Evolutionary conservation across 2,329 filamentous ascomycete genomes (phyloP), one percentile per base, ranked within the genome.

Genomic region (Pestalotiopsis sp.): DNA sequence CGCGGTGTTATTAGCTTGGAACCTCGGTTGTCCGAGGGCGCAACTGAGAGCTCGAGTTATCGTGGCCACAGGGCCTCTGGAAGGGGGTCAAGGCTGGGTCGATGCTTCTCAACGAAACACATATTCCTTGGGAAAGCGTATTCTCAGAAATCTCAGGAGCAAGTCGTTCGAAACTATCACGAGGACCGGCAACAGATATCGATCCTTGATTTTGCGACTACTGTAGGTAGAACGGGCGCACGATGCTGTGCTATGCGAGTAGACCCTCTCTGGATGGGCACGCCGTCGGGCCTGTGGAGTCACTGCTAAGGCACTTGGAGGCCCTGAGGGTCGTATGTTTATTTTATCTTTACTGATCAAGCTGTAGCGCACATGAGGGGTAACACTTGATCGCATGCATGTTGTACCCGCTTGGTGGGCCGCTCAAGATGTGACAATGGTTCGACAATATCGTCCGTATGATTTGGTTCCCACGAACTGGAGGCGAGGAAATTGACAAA

Each of bases 51-150:
- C 23, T 36, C 11, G 57, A 59, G 25, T 36, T 62, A 62, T 62
- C 59, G 59, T 62, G 59, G 59, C 59, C 59, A 62, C 25, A 20
- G n/a, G 27, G 27, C 59, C 27, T 36, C 59, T 62, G n/a, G 31
- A 20, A 39, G 6, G 13, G 31, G n/a, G 27, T 38, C n/a, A 36
- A 39, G 4, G 9, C 5, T 62, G 25, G 9, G 4, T 62, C 59
- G 59, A 62, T 12, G 25, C 14, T 36, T 62, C 31, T 27, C 59
- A 62, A 5, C 36, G 13, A 39, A 62, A 36, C 59, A 62, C 59
- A 62, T 62, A 12, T 36, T 62, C 59, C 59, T 39, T 17, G 31
- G 17, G 59, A 14, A 4, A 17, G 12, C 4, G 14, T n/a, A 1
- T 17, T 62, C 7, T 27, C 31, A n/a, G 13, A 62, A 14, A 62